Base-by-base conservation (phyloP, 495 filamentous ascomycete genomes). In the Hyaloscypha bicolor region DNA sequence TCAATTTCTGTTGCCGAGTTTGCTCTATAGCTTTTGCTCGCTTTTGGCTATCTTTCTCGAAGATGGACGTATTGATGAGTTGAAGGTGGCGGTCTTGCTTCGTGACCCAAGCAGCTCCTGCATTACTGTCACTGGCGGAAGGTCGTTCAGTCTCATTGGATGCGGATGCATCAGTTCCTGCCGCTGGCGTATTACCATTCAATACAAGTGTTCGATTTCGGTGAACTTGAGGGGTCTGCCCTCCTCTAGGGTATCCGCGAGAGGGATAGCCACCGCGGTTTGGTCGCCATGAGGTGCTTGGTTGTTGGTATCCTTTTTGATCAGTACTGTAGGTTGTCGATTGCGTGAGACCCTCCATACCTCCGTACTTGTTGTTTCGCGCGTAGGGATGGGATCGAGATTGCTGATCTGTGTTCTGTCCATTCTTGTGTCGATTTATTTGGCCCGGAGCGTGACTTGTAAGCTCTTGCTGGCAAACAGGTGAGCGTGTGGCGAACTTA, bases 1-100 rank as follows among this genome's bases (percentile, higher is more conserved):
- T 75, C 42, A 85, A 79, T 69, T 88, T 90, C 55, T 86, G 81
- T 69, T 85, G 84, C 25, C 85, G 80, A 3, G 89, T 90, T 70
- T 90, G 85, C 68, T 93, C 89, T 58, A 95, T 89, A 11, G 91
- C 92, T 72, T 87, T 88, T 1, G 87, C 81, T 42, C 92, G 83
- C n/a, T 86, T 83, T 69, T 88, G 86, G 2, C 83, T 81, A 63
- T 91, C 87, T 76, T 91, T 89, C 71, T 96, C 89, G 77, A 91
- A 96, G 16, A 96, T 84, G 3, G 88, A 84, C 21, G 88, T 83
- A 73, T 96, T 97, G 78, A 97, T 97, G 57, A 97, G 78, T 76
- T 97, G 93, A 78, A 94, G 86, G 70, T 96, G 93, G 61, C 93
- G 90, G 69, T 93, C 93, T 62, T 81, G 88, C 74, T 90, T 94